phyloP scores from a whole-genome alignment of 2,329 filamentous ascomycete species.

The Colletotrichum sp. region DNA sequence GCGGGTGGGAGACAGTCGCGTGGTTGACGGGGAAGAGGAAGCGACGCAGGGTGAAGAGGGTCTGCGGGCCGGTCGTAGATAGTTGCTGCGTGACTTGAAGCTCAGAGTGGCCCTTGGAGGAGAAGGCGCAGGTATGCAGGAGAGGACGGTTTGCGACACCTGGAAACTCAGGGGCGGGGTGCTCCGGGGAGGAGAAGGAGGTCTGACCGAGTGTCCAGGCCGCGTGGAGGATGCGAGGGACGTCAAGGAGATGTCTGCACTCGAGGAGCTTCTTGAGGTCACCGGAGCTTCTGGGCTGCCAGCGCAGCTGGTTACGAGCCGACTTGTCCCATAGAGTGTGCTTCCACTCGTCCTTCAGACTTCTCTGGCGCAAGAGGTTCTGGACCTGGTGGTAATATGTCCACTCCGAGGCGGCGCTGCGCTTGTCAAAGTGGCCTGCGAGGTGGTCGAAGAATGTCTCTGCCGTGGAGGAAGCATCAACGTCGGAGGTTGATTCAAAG shows the following conservation, averaged over 20 bases:
- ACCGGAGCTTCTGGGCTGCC: slow-evolving; percentile 45
- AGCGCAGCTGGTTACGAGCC: slow-evolving; percentile 42
- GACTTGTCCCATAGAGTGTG: slow-evolving; percentile 51
- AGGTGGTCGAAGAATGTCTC: slow-evolving; percentile 54
- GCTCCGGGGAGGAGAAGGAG: slow-evolving; percentile 36
- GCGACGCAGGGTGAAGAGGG: slow-evolving; percentile 1
- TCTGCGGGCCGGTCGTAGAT: not conserved
- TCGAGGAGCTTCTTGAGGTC: slow-evolving; percentile 51
- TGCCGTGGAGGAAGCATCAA: slow-evolving; percentile 39
- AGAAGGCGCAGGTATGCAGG: slow-evolving; percentile 21
- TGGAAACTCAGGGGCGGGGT: slow-evolving; percentile 17
- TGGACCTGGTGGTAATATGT: slow-evolving; percentile 48
- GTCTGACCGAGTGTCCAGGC: slow-evolving; percentile 48
- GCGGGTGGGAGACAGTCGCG: slow-evolving; percentile 11
- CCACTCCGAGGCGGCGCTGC: slow-evolving; percentile 33
- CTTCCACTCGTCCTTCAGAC: slow-evolving; percentile 50
- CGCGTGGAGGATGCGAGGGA: slow-evolving; percentile 45
- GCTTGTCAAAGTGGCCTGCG: slow-evolving; percentile 48
- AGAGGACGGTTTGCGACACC: slow-evolving; percentile 21
- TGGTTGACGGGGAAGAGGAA: slow-evolving; percentile 7
- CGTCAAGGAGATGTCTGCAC: slow-evolving; percentile 45
- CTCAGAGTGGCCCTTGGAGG: not conserved
- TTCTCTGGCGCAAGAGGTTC: slow-evolving; percentile 47
- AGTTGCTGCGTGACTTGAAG: not conserved
- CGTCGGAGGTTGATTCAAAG: slow-evolving; percentile 42